A percentile compares a stretch with the other conserved stretches of the same genome.
Conservation (phyloP, 805 yeast genomes). For the Kluyveromyces starmeri region DNA sequence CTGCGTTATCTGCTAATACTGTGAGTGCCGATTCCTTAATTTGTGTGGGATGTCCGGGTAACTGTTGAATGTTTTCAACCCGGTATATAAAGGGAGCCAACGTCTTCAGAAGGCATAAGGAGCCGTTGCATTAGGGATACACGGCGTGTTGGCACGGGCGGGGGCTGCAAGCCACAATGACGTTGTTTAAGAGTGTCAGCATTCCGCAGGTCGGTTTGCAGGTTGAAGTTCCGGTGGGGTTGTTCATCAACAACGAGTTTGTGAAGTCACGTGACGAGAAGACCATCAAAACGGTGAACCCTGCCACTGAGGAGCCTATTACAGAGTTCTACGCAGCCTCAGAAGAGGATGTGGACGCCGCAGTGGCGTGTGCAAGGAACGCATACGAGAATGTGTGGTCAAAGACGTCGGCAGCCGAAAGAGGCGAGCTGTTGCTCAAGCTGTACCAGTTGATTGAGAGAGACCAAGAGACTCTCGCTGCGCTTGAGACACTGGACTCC, state of each 20-base stretch:
- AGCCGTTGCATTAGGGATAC: no score
- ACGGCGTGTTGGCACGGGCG: no score
- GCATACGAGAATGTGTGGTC: constrained; percentile 41
- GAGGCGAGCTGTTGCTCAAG: constrained; percentile 35
- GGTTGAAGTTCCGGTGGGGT: constrained; percentile 51
- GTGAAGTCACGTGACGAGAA: constrained; percentile 31
- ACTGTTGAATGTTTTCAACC: no score
- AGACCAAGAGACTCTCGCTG: constrained; percentile 40
- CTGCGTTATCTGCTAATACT: no score
- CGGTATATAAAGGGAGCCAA: no score
- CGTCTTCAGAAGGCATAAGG: no score
- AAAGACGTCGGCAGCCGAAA: constrained; percentile 34
- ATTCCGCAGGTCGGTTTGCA: constrained; percentile 22
- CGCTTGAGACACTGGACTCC: constrained; percentile 45
- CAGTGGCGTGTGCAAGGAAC: constrained; percentile 41
- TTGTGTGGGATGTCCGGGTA: no score
- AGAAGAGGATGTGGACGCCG: constrained; percentile 39
- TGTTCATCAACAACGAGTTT: constrained; percentile 51
- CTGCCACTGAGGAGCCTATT: constrained; percentile 41
- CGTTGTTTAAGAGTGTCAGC: constrained; percentile 10
- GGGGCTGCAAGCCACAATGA: no score
- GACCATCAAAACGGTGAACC: constrained; percentile 37
- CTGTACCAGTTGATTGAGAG: constrained; percentile 39
- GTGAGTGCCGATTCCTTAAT: no score
- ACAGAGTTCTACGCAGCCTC: constrained; percentile 40